A percentile compares a stretch with the other conserved stretches of the same genome.
Evolutionary conservation across 805 yeast species (phyloP).

Genomic region (Candida palmyrensis): DNA sequence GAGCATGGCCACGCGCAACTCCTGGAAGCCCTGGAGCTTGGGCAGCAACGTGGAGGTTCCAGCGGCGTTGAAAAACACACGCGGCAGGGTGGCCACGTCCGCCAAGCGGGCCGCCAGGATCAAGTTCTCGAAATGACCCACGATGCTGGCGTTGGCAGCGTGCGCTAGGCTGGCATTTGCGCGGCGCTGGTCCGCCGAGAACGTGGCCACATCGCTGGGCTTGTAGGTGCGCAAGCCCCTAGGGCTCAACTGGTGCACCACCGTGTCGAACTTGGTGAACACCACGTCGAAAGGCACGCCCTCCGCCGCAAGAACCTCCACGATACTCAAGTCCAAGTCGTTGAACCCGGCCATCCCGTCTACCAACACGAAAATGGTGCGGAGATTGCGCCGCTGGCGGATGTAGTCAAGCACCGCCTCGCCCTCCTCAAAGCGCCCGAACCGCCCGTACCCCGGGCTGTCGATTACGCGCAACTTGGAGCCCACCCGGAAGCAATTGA

Average conservation of each 20-base stretch:
- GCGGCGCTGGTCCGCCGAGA: slow-evolving; percentile 3
- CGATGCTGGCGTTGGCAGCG: slow-evolving; percentile 20
- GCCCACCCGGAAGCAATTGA: slow-evolving; percentile 69
- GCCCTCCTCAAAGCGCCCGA: slow-evolving; percentile 67
- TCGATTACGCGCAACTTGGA: slow-evolving; percentile 66
- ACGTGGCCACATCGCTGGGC: slow-evolving; percentile 3
- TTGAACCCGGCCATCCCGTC: slow-evolving; percentile 58
- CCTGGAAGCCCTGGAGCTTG: slow-evolving; percentile 49
- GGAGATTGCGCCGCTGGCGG: slow-evolving; percentile 45
- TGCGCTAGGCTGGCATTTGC: slow-evolving; percentile 9
- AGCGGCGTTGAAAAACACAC: slow-evolving; percentile 52
- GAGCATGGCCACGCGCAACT: slow-evolving; percentile 45
- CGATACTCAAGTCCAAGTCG: slow-evolving; percentile 49
- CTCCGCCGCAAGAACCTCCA: slow-evolving; percentile 42
- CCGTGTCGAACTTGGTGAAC: slow-evolving; percentile 70
- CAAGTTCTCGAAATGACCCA: slow-evolving; percentile 27
- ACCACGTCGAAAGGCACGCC: slow-evolving; percentile 73
- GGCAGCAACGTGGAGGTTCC: slow-evolving; percentile 24
- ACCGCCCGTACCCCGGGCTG: slow-evolving; percentile 86
- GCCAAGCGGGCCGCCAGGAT: slow-evolving; percentile 28
- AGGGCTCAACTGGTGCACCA: slow-evolving; percentile 21
- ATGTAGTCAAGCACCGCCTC: slow-evolving; percentile 60
- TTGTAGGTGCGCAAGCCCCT: slow-evolving; percentile 6
- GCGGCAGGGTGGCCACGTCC: slow-evolving; percentile 33
- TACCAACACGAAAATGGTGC: slow-evolving; percentile 56